Conservation (phyloP, 1,284 basidiomycete genomes). For the Irpex sp. region DNA sequence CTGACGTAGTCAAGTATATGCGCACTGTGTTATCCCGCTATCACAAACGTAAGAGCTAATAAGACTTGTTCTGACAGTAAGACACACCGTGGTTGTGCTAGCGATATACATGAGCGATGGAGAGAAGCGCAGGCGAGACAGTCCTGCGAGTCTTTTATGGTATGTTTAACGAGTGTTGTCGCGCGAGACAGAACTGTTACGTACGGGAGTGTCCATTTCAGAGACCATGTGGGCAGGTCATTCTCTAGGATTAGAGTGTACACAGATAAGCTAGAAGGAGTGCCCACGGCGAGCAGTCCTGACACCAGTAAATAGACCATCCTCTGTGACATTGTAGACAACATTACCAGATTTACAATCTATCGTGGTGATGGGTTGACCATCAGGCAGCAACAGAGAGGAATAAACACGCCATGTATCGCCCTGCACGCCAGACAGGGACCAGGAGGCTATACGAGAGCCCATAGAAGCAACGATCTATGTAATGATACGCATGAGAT, state of each 20-base stretch:
- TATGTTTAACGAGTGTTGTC: not conserved
- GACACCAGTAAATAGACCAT: constrained; percentile 12
- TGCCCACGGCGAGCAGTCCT: constrained; percentile 72
- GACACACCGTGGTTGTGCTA: constrained; percentile 50
- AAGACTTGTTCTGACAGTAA: constrained; percentile 3
- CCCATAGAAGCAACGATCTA: constrained; percentile 70
- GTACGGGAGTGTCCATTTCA: constrained; percentile 65
- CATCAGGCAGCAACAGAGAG: constrained; percentile 54
- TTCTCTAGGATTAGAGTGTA: constrained; percentile 73
- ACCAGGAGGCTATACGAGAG: constrained; percentile 66
- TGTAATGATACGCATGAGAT: not conserved
- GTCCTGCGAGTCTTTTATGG: constrained; percentile 5
- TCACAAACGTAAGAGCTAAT: constrained; percentile 9
- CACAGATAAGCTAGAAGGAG: constrained; percentile 50
- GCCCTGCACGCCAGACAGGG: constrained; percentile 53
- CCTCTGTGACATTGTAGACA: not conserved
- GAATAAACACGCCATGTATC: constrained; percentile 76
- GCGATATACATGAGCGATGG: constrained; percentile 74
- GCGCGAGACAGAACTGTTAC: constrained; percentile 16
- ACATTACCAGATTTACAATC: constrained; percentile 63
- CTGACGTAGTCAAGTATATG: constrained; percentile 68
- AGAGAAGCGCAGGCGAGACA: constrained; percentile 50
- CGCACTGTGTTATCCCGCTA: constrained; percentile 56
- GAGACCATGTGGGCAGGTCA: constrained; percentile 73
- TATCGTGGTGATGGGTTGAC: constrained; percentile 50